Base-by-base conservation (phyloP, 83 land plant species). In the Thuja plicata region DNA sequence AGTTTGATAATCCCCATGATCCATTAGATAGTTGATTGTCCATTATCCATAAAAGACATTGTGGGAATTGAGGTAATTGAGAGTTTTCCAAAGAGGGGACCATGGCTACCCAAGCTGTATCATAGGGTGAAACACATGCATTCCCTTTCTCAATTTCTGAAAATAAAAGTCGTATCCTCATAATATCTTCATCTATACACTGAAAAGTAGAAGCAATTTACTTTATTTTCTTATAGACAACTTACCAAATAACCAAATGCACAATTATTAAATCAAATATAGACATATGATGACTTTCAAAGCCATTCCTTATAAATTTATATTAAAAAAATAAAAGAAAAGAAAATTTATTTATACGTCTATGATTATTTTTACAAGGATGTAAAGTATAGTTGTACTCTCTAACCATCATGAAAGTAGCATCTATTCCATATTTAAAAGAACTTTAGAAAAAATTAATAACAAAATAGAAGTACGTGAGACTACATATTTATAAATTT, bases 71-170 rank as follows among this genome's bases (percentile, higher is more conserved):
- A 7, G 48, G 48, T 46, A 46, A 46, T 46, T 8, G 48, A 46
- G 48, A 87, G 41, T 87, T 92, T 52, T 89, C 85, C 40, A 90
- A 90, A 78, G 97, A 92, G 52, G 99, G 97, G 50, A 97, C 94
- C 94, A 92, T 91, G 15, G 96, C 99, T 97, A n/a, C n/a, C n/a
- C n/a, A n/a, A n/a, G n/a, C n/a, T n/a, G n/a, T n/a, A n/a, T n/a
- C n/a, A n/a, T n/a, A 96, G 0, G 95, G 35, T 48, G 98, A 96
- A 70, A 90, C 71, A 48, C 94, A 92, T 50, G 38, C 16, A 15
- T 84, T 37, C 19, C 34, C 30, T 38, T 91, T 89, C 80, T 94
- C 92, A 78, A 92, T 86, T 80, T 91, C 87, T 19, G 45, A 43
- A 24, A 92, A 88, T 82, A 87, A 54, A 73, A 91, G 71, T 57